Evolutionary conservation across 768 basidiomycete genomes (phyloP), one percentile per base, ranked within the genome.

Genomic region (Lactarius pseudohatsudake): DNA sequence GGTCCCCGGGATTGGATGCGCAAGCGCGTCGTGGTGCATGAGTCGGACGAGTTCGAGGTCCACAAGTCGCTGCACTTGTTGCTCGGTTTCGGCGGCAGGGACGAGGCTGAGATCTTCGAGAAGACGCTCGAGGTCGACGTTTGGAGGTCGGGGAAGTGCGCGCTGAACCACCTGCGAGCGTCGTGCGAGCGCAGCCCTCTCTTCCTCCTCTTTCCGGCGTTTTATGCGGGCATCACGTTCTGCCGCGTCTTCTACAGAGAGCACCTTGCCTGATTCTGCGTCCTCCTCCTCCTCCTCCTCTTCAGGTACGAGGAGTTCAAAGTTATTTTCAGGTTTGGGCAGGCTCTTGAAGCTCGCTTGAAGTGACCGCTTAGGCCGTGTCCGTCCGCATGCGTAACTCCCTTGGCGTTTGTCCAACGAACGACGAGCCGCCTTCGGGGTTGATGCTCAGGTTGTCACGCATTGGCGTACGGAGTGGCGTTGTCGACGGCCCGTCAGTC

Each of bases 311-410:
- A 96, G 84, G 56, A 99, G 79, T 77, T 98, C 96, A 72, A 98
- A 98, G 76, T 98, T 96, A 76, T 98, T 98, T 79, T 98, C 94
- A 0, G 97, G 95, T 70, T 87, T 88, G 0, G 97, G 97, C 18
- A 99, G 81, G 67, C 76, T 87, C 78, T 83, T 83, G 78, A 98
- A 98, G 6, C 90, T 91, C 11, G 87, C 85, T 71, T 90, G 83
- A 60, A 98, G 82, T 0, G 90, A 86, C 45, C 88, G 85, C 75
- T 94, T 93, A 5, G 86, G 86, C 82, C 28, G 88, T 85, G 64
- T 82, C 82, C 16, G 77, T 75, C 32, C 84, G 88, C 64, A 86
- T 76, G 16, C 85, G 86, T 68, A 88, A 84, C 57, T 94, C 91
- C 41, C 89, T 86, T 0, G 96, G 96, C 0, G 94, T 95, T 59